Percentiles rank a stretch among this genome's conserved stretches.
Conservation (phyloP, 192 early-diverging fungal species). For the Neocallimastix lanati region DNA sequence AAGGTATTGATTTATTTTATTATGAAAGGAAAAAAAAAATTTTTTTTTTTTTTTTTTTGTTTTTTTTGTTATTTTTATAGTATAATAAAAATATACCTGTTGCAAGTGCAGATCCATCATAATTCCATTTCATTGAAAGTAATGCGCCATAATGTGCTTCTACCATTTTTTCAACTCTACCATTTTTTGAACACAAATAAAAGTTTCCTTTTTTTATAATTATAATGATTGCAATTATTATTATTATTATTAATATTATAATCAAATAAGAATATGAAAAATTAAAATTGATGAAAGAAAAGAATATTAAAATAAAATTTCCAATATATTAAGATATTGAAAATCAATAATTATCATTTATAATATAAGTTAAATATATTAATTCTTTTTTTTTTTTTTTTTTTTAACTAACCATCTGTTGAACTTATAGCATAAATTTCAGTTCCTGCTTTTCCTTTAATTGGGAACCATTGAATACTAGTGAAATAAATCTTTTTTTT, state of each 20-base stretch:
- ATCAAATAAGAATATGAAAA: neutral
- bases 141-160: constrained; percentile 36
- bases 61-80: too few relatives aligned
- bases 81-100: too few relatives aligned
- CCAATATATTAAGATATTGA: too few relatives aligned
- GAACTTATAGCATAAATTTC: constrained; percentile 26
- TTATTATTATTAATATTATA: too few relatives aligned
- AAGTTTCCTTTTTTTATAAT: constrained; percentile 20
- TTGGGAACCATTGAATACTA: constrained; percentile 34
- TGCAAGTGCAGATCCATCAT: constrained; percentile 28
- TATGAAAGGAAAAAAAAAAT: too few relatives aligned
- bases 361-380: too few relatives aligned
- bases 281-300: neutral
- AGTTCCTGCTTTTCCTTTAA: constrained; percentile 12
- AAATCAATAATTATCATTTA: too few relatives aligned
- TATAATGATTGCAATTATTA: too few relatives aligned
- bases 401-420: constrained; percentile 34
- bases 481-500: constrained; percentile 12
- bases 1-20: too few relatives aligned
- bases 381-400: too few relatives aligned
- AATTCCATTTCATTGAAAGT: constrained; percentile 27
- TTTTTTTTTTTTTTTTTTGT: neutral
- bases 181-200: constrained; percentile 26
- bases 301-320: neutral
- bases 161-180: constrained; percentile 29